Base-by-base conservation (phyloP, 2,329 filamentous ascomycete genomes). In the Zarea fungicola region DNA sequence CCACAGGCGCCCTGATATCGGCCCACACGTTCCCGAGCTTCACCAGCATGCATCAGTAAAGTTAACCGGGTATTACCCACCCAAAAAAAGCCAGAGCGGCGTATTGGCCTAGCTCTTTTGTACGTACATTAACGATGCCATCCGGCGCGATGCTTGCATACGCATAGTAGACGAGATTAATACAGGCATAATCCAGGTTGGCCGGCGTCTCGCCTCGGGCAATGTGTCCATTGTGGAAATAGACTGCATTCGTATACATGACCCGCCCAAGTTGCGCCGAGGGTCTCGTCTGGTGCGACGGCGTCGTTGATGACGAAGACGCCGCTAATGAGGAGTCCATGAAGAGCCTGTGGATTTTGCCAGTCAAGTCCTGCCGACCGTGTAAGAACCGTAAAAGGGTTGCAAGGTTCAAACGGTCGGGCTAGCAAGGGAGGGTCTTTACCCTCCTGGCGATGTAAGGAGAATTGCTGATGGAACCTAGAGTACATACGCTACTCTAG, bases 121-220 rank as follows among this genome's bases (percentile, higher is more conserved):
- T 13, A 74, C 80, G 71, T 69, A 91, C 87, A 73, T 87, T 86
- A 54, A 92, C 81, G 46, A 79, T 80, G 42, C 88, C 87, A 62
- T 90, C 85, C 43, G 76, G 68, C 54, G 81, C 80, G 36, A 92
- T 79, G 67, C 78, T 86, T 51, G 87, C 87, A 76, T 88, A 91
- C 11, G 87, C 86, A 62, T 92, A 92, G 66, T 90, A 91, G 22
- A 91, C 81, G 61, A 89, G 85, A 56, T 85, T 90, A 59, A 92
- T 83, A 59, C 85, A 87, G 55, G 80, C 80, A 64, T 89, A 81
- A 62, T 87, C 87, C 60, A 92, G 71, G 48, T 81, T 81, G 1
- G 81, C 86, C 0, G 88, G 88, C 14, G 85, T 85, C 58, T 88
- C 81, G 54, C 84, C 79, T 49, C 77, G 75, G 67, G 90, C 89